phyloP scores from a whole-genome alignment of 345 rosid genomes.

The Rubroshorea leprosula region DNA sequence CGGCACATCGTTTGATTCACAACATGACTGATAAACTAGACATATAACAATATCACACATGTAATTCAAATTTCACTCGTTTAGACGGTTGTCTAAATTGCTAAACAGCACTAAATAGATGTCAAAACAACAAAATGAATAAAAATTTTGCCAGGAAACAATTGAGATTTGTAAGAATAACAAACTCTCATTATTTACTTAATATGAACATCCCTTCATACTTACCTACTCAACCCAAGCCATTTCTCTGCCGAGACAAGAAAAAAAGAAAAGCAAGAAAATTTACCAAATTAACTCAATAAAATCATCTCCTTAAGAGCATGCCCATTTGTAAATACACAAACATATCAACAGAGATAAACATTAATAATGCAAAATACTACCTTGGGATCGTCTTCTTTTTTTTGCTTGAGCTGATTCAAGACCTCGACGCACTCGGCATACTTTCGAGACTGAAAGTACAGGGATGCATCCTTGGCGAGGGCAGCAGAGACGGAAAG shows the following conservation, averaged over 20 bases:
- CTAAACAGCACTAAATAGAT: not conserved
- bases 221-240: not conserved
- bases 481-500: slow-evolving; percentile 46
- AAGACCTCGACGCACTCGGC: slow-evolving; percentile 63
- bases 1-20: too few species aligned
- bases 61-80: not conserved
- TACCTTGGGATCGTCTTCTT: slow-evolving; percentile 81
- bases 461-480: slow-evolving; percentile 66
- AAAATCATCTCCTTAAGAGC: not conserved
- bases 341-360: not conserved
- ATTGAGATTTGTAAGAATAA: not conserved
- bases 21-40: not conserved
- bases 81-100: not conserved
- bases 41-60: not conserved
- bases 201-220: not conserved
- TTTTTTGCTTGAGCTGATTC: slow-evolving; percentile 58
- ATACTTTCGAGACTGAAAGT: slow-evolving; percentile 69
- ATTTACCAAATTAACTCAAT: not conserved
- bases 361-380: not conserved
- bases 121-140: not conserved
- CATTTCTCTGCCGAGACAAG: not conserved
- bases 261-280: not conserved
- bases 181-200: not conserved
- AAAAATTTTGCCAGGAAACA: not conserved
- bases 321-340: not conserved